Base-by-base conservation (phyloP, 805 yeast species). In the Kregervanrija pseudodelftensis region DNA sequence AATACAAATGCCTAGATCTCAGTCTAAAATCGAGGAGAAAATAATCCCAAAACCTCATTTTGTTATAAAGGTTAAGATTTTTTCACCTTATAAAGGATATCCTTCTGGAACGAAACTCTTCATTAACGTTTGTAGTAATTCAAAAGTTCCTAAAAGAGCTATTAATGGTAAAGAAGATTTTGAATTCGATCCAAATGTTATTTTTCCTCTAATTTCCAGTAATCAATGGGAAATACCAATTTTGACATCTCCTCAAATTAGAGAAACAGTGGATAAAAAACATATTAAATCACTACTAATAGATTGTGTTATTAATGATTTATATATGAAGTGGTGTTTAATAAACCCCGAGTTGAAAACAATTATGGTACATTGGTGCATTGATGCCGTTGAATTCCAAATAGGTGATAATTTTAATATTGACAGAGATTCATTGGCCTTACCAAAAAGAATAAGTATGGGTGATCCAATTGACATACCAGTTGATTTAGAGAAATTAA, bases 221-320 rank as follows among this genome's bases (percentile, higher is more conserved):
- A 80, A 80, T 55, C 71, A 82, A 55, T 89, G 96, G 95, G 89
- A 84, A 47, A 82, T 88, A 2, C 96, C 96, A 1, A 77, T 90
- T 2, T 73, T 85, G 1, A 78, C 86, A 0, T 79, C 91, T 0
- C 69, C 73, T 0, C 76, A 74, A 40, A 59, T 72, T 44, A 57
- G 80, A 11, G 53, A 54, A 8, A 82, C 74, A 38, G 58, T 48
- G 11, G 96, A 90, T 60, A 89, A 89, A 57, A 78, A 78, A 54
- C 95, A 95, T 1, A 61, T 65, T 3, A 60, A 67, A 12, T 77
- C 89, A 37, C 64, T 73, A 37, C 89, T 86, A 1, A 78, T 78
- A 54, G 96, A 89, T 60, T 89, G 96, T 61, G 80, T 90, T 40
- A 74, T 88, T 46, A 80, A 86, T 57, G 70, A 77, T 8, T 65